Conservation (phyloP, 345 rosid species). For the Eucalyptus marginata region DNA sequence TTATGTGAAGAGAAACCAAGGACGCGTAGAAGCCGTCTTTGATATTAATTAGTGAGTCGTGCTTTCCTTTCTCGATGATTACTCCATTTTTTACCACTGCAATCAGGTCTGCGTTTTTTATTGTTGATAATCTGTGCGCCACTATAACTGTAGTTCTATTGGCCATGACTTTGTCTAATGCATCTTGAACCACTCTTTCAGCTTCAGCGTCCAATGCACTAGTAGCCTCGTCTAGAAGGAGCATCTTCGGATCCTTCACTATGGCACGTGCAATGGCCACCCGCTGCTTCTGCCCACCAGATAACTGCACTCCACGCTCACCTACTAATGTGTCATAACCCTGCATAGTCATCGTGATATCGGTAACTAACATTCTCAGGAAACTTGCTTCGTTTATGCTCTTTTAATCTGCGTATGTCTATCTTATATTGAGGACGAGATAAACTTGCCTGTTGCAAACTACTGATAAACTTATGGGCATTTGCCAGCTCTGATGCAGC, state of each 20-base stretch:
- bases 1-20: conserved; percentile 25
- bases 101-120: conserved; percentile 44
- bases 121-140: conserved; percentile 15
- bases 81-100: conserved; percentile 42
- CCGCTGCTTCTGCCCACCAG: conserved; percentile 4
- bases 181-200: conserved; percentile 1
- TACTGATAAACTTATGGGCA: conserved; percentile 13
- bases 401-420: not conserved
- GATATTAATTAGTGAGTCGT: conserved; percentile 19
- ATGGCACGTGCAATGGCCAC: conserved; percentile 31
- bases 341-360: not conserved
- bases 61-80: conserved; percentile 40
- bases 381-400: not conserved
- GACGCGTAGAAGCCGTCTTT: conserved; percentile 29
- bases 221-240: conserved; percentile 42
- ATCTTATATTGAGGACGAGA: not conserved
- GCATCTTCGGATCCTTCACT: conserved; percentile 31
- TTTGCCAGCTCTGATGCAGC: conserved; percentile 21
- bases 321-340: conserved; percentile 1
- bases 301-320: not conserved
- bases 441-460: conserved; percentile 10
- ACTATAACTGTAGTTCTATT: not conserved
- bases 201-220: conserved; percentile 3
- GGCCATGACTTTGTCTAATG: not conserved
- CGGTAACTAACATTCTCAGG: not conserved